phyloP scores from a whole-genome alignment of 208 protist species.

The Leishmania tropica region DNA sequence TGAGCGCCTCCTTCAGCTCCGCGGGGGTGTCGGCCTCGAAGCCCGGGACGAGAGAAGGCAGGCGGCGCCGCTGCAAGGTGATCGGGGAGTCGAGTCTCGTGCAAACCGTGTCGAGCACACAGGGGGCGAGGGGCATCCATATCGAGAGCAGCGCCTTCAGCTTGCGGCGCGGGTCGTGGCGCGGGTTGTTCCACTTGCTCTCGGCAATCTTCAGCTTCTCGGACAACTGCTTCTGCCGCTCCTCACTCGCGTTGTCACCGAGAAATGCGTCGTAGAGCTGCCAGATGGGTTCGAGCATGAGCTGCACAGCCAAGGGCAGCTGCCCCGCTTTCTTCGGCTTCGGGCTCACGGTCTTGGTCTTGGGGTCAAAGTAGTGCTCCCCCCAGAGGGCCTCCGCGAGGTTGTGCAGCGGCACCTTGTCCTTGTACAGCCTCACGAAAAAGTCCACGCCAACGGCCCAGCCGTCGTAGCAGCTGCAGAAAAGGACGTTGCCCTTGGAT shows the following conservation, averaged over 20 bases:
- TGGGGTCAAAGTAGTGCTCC: constrained; percentile 95
- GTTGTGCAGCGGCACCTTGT: constrained; percentile 76
- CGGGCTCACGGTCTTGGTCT: constrained; percentile 90
- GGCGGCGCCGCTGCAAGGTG: constrained; percentile 74
- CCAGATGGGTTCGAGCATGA: constrained; percentile 97
- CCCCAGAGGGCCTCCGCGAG: constrained; percentile 96
- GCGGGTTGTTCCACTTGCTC: constrained; percentile 78
- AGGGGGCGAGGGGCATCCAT: constrained; percentile 95
- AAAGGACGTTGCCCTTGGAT: constrained; percentile 97
- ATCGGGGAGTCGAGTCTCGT: constrained; percentile 88
- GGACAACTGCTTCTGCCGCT: constrained; percentile 61
- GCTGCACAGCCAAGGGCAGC: constrained; percentile 94
- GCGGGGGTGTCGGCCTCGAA: constrained; percentile 45
- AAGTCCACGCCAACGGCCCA: constrained; percentile 90
- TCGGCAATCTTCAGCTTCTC: constrained; percentile 74
- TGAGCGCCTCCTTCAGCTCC: constrained; percentile 46
- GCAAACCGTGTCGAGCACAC: constrained; percentile 91
- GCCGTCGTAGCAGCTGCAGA: constrained; percentile 96
- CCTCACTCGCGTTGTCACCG: constrained; percentile 74
- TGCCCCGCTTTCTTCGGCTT: constrained; percentile 77
- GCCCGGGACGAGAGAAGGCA: constrained; percentile 71
- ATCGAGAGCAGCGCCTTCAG: constrained; percentile 86
- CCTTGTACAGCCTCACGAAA: constrained; percentile 93
- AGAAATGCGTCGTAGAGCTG: constrained; percentile 93
- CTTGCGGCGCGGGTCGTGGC: constrained; percentile 60